Evolutionary conservation across 805 yeast species (phyloP).

Genomic region (Zygotorulaspora danielsina): DNA sequence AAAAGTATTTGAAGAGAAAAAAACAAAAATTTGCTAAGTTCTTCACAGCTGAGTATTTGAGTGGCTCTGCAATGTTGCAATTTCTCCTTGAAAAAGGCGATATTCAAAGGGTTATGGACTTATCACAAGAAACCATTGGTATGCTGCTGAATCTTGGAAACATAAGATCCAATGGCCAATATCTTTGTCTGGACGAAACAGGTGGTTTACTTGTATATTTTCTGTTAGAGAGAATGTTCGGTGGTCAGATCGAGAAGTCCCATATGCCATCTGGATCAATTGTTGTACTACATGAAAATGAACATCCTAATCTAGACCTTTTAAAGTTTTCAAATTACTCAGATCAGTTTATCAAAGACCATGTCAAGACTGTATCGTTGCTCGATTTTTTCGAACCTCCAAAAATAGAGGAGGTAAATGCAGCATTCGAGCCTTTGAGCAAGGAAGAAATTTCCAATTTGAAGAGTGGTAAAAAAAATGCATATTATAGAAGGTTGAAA

Average conservation of each 20-base stretch:
- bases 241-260: conserved; percentile 25
- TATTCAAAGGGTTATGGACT: conserved; percentile 60
- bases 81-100: conserved; percentile 76
- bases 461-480: conserved; percentile 57
- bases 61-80: conserved; percentile 65
- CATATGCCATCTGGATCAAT: conserved; percentile 48
- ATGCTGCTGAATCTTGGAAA: conserved; percentile 73
- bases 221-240: conserved; percentile 83
- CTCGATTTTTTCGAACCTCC: conserved; percentile 83
- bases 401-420: conserved; percentile 39
- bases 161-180: conserved; percentile 83
- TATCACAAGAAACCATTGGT: conserved; percentile 83
- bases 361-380: conserved; percentile 68
- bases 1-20: conserved; percentile 85
- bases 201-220: conserved; percentile 86
- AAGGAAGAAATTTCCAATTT: conserved; percentile 52
- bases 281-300: conserved; percentile 82
- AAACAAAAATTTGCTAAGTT: conserved; percentile 85
- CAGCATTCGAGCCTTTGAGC: conserved; percentile 38
- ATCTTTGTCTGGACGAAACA: conserved; percentile 88
- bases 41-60: conserved; percentile 75
- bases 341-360: conserved; percentile 45
- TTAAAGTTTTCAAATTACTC: conserved; percentile 63
- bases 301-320: conserved; percentile 78
- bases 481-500: conserved; percentile 60